phyloP scores from a whole-genome alignment of 306 rosid species.

The Sicyos baderoa region DNA sequence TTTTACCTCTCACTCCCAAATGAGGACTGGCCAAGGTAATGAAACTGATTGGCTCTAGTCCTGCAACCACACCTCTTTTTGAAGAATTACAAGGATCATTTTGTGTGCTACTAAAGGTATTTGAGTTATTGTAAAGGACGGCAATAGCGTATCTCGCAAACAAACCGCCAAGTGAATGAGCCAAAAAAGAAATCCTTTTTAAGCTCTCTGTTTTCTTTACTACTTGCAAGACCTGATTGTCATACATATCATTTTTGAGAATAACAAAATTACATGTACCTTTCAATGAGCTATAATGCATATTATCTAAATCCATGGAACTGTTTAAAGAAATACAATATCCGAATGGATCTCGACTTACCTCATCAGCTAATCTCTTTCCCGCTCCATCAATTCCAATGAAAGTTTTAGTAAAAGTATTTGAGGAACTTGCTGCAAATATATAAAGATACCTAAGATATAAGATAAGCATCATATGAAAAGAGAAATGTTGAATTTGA shows the following conservation, averaged over 20 bases:
- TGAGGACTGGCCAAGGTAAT: constrained; percentile 94
- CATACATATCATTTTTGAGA: constrained; percentile 25
- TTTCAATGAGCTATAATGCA: constrained; percentile 4
- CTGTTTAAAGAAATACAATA: constrained; percentile 8
- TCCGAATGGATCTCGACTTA: constrained; percentile 36
- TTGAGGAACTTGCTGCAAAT: constrained; percentile 81
- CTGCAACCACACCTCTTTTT: constrained; percentile 60
- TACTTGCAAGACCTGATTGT: constrained; percentile 61
- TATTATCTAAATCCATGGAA: background rate
- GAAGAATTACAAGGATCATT: constrained; percentile 32
- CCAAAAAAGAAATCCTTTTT: constrained; percentile 79
- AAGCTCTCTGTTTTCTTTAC: constrained; percentile 61
- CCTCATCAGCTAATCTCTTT: constrained; percentile 84
- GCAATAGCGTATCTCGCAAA: constrained; percentile 81
- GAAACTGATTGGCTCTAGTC: constrained; percentile 84
- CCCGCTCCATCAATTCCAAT: constrained; percentile 95
- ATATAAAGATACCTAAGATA: constrained; percentile 25
- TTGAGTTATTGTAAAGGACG: constrained; percentile 49
- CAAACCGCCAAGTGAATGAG: constrained; percentile 95
- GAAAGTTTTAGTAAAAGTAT: constrained; percentile 73
- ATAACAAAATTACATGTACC: constrained; percentile 22
- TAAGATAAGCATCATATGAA: constrained; percentile 14
- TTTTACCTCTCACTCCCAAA: constrained; percentile 89
- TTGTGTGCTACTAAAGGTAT: constrained; percentile 28
- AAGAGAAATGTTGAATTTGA: constrained; percentile 7